Conservation (phyloP, 1,139 yeast genomes). For the Protomyces arabidopsidicola region DNA sequence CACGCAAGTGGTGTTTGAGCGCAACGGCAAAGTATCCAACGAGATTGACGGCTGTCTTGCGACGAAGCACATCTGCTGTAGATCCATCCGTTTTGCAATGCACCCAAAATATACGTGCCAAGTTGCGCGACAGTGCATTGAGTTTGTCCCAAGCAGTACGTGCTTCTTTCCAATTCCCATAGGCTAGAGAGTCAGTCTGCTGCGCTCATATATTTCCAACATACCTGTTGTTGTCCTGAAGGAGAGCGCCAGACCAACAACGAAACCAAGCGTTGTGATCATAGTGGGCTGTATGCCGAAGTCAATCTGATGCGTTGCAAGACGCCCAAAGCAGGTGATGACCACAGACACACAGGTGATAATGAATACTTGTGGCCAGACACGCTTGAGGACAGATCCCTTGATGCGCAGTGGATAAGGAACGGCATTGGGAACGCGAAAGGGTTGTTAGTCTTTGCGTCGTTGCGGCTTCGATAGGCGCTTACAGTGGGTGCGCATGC, state of each 20-base stretch:
- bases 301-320: constrained; percentile 6
- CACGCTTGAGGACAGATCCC: constrained; percentile 31
- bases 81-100: constrained; percentile 14
- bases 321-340: constrained; percentile 29
- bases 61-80: constrained; percentile 25
- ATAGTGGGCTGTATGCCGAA: constrained; percentile 31
- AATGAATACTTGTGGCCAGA: constrained; percentile 30
- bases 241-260: constrained; percentile 31
- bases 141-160: constrained; percentile 6
- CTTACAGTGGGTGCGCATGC: not conserved
- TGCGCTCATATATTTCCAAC: constrained; percentile 30
- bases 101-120: constrained; percentile 30
- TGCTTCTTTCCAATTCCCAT: not conserved
- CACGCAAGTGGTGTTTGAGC: constrained; percentile 32
- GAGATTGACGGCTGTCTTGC: constrained; percentile 28
- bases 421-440: not conserved
- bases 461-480: not conserved
- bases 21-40: constrained; percentile 30
- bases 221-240: constrained; percentile 30
- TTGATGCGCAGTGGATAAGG: constrained; percentile 32
- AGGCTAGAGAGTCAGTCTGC: constrained; percentile 31
- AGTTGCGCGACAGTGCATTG: constrained; percentile 27
- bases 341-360: constrained; percentile 29
- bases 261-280: constrained; percentile 32
- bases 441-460: no score